A percentile compares a stretch with the other conserved stretches of the same genome.
Conservation (phyloP, 75 land plant genomes). For the Selaginella moellendorffii region DNA sequence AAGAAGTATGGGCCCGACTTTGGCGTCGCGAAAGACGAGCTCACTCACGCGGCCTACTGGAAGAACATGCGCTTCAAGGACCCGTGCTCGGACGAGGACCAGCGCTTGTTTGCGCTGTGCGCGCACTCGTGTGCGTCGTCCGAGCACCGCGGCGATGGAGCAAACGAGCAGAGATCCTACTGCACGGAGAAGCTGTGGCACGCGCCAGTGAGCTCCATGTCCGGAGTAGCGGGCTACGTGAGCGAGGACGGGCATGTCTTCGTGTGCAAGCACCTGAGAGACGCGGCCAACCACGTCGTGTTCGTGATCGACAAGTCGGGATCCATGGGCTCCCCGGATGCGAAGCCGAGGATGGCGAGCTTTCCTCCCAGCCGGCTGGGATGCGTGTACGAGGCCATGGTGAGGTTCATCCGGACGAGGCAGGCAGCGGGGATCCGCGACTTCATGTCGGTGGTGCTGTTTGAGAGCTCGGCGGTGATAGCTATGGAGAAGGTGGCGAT, state of each 20-base stretch:
- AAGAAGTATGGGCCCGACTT: no score
- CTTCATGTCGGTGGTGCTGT: slow-evolving; percentile 16
- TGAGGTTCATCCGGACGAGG: not conserved
- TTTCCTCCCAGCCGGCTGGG: no score
- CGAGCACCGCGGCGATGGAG: no score
- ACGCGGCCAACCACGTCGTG: slow-evolving; percentile 23
- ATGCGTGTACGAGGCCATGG: no score
- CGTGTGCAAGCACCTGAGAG: slow-evolving; percentile 18
- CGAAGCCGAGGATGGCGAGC: slow-evolving; percentile 18
- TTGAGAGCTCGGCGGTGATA: slow-evolving; percentile 7
- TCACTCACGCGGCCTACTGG: no score
- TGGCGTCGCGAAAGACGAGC: no score
- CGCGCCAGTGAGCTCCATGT: slow-evolving; percentile 8
- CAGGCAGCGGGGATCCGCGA: slow-evolving; percentile 3
- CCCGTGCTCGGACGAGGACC: no score
- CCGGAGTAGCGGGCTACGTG: slow-evolving; percentile 14
- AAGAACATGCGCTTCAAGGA: no score
- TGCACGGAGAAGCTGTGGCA: slow-evolving; percentile 30
- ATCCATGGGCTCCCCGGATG: slow-evolving; percentile 14
- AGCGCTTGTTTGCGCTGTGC: no score
- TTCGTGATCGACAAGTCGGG: slow-evolving; percentile 32
- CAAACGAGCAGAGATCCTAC: slow-evolving; percentile 12
- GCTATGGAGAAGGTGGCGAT: no score
- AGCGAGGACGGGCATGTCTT: slow-evolving; percentile 28
- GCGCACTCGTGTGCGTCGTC: slow-evolving; percentile 11